Evolutionary conservation across 371 early-diverging fungal species (phyloP).

Genomic region (Capillidium heterosporum): DNA sequence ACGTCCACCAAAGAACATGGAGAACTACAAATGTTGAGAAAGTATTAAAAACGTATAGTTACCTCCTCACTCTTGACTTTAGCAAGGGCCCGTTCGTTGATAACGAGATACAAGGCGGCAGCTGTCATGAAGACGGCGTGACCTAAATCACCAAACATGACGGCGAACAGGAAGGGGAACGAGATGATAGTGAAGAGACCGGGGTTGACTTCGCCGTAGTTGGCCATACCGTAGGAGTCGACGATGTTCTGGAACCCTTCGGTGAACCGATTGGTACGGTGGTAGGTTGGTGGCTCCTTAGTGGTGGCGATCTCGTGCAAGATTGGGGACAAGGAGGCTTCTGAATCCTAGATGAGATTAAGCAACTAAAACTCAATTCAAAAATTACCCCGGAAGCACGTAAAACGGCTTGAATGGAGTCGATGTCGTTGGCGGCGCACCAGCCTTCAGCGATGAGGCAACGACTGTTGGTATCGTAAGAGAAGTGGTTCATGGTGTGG

Average conservation of each 20-base stretch:
- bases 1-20: constrained; percentile 87
- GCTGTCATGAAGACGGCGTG: constrained; percentile 86
- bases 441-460: constrained; percentile 95
- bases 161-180: constrained; percentile 98
- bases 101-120: constrained; percentile 54
- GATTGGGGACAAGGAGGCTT: constrained; percentile 59
- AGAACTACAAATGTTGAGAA: constrained; percentile 34
- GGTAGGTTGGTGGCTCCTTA: constrained; percentile 88
- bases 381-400: constrained; percentile 51
- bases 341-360: not conserved
- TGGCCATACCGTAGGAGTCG: constrained; percentile 97
- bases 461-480: constrained; percentile 78
- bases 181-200: constrained; percentile 94
- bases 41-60: constrained; percentile 4
- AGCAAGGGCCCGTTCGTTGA: constrained; percentile 61
- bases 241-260: constrained; percentile 93
- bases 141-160: constrained; percentile 99
- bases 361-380: not conserved
- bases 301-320: constrained; percentile 65
- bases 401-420: constrained; percentile 59
- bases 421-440: constrained; percentile 74
- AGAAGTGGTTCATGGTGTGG: constrained; percentile 87
- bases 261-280: constrained; percentile 92
- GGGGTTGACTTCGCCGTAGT: constrained; percentile 98
- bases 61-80: constrained; percentile 55